phyloP scores from a whole-genome alignment of 2,329 filamentous ascomycete species.

The Cercospora sesami region DNA sequence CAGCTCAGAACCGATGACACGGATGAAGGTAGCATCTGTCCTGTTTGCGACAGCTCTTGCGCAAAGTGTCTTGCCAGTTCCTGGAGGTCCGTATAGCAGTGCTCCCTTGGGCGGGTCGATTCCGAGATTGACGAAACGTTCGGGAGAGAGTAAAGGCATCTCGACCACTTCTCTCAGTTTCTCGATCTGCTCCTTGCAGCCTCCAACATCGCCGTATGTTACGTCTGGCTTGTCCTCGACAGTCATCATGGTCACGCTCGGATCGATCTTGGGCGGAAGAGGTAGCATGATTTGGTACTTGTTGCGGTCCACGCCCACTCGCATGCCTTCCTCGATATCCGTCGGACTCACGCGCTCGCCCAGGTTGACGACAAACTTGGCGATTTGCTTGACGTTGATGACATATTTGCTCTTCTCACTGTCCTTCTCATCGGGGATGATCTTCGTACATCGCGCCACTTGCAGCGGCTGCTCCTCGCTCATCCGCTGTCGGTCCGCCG shows the following conservation, averaged over 20 bases:
- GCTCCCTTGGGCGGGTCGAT: conserved; percentile 98
- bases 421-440: conserved; percentile 95
- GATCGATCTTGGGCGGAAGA: conserved; percentile 96
- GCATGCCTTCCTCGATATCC: conserved; percentile 99
- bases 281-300: conserved; percentile 99
- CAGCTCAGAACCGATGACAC: conserved; percentile 95
- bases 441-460: conserved; percentile 97
- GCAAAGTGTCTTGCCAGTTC: conserved; percentile 98
- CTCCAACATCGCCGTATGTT: conserved; percentile 97
- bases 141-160: conserved; percentile 93
- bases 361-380: conserved; percentile 97
- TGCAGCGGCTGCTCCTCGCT: conserved; percentile 96
- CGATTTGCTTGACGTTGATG: conserved; percentile 99
- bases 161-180: conserved; percentile 98
- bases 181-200: conserved; percentile 99
- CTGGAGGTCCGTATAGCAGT: conserved; percentile 91
- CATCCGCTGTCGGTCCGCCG: conserved; percentile 97
- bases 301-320: conserved; percentile 93
- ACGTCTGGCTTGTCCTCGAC: conserved; percentile 99
- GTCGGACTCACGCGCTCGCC: conserved; percentile 96
- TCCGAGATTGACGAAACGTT: conserved; percentile 96
- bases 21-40: conserved; percentile 97
- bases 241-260: conserved; percentile 99
- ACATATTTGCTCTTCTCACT: conserved; percentile 99
- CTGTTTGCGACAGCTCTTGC: conserved; percentile 95